A percentile compares a stretch with the other conserved stretches of the same genome.
Evolutionary conservation across 768 basidiomycete genomes (phyloP).

Genomic region (Mycena sanguinolenta): DNA sequence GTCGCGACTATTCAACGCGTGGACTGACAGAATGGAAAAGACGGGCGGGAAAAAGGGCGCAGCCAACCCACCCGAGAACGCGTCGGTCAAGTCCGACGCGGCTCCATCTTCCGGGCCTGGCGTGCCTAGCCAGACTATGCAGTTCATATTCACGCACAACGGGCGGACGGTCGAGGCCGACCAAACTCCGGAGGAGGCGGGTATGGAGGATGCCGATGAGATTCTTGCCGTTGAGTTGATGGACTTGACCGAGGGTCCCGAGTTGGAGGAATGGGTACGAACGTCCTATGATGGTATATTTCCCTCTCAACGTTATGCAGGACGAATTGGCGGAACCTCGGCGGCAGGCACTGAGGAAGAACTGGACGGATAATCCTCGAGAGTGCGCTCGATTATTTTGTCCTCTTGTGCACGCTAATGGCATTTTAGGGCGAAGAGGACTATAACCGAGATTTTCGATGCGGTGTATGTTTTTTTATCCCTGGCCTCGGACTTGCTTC

Average conservation of each 20-base stretch:
- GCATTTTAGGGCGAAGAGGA: conserved; percentile 71
- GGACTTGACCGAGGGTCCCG: conserved; percentile 84
- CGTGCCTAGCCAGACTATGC: conserved; percentile 63
- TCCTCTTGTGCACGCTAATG: conserved; percentile 15
- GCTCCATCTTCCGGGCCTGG: conserved; percentile 57
- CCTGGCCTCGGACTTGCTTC: conserved; percentile 5
- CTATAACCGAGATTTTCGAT: conserved; percentile 88
- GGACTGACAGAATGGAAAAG: conserved; percentile 91
- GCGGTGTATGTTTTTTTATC: conserved; percentile 70
- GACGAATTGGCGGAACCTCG: conserved; percentile 75
- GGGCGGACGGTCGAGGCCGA: conserved; percentile 85
- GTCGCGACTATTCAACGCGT: conserved; percentile 85
- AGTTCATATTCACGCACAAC: conserved; percentile 89
- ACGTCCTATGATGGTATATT: background rate
- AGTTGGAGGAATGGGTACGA: conserved; percentile 74
- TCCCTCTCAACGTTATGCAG: conserved; percentile 49
- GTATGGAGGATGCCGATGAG: conserved; percentile 91
- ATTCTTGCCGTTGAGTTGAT: conserved; percentile 91
- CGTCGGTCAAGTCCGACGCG: conserved; percentile 64
- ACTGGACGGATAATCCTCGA: conserved; percentile 80
- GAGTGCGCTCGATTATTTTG: conserved; percentile 65
- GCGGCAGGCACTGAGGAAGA: conserved; percentile 81
- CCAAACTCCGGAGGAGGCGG: conserved; percentile 87
- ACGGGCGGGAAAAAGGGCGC: conserved; percentile 60
- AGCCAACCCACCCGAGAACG: conserved; percentile 50